Base-by-base conservation (phyloP, 2,329 filamentous ascomycete genomes). In the Ophiocordyceps sinensis region DNA sequence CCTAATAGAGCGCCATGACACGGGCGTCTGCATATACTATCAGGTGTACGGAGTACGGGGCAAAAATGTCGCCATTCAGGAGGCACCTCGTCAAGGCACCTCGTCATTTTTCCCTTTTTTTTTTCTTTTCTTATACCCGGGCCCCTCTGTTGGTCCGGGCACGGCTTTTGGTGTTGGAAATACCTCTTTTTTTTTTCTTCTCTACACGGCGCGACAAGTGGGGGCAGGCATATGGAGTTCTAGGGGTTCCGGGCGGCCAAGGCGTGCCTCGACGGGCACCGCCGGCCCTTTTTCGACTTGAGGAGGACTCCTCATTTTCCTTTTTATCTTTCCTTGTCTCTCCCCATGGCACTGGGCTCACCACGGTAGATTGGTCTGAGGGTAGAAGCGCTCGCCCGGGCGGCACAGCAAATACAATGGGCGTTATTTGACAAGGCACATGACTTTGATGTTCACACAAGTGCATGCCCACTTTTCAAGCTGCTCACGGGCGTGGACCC, bases 81-180 rank as follows among this genome's bases (percentile, higher is more conserved):
- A 21, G 28, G 15, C 37, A 13, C 15, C n/a, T n/a, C 17, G 8
- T 32, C 12, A n/a, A n/a, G n/a, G n/a, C n/a, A n/a, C n/a, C n/a
- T n/a, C n/a, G n/a, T 28, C 29, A 31, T 11, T 30, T 17, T 38
- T 41, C n/a, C n/a, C n/a, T 45, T 23, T 32, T 19, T 41, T 38
- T 13, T 37, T 21, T 32, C 15, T 23, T 42, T 19, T 17, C 10
- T 37, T 26, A 26, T 26, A 13, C 17, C 26, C n/a, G 17, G 13
- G 32, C 32, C 19, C n/a, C 17, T 34, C 14, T 34, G n/a, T 5
- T 34, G 32, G 32, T 3, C 32, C 35, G 7, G 19, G 35, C 4
- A 12, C n/a, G 32, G n/a, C 19, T 11, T 36, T 19, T 23, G 17
- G 35, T 36, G 35, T 36, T 36, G 35, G 35, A 36, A 37, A 37